Evolutionary conservation across 2,329 filamentous ascomycete species (phyloP), one percentile per base, ranked within the genome.

Genomic region (Xylaria sp.): DNA sequence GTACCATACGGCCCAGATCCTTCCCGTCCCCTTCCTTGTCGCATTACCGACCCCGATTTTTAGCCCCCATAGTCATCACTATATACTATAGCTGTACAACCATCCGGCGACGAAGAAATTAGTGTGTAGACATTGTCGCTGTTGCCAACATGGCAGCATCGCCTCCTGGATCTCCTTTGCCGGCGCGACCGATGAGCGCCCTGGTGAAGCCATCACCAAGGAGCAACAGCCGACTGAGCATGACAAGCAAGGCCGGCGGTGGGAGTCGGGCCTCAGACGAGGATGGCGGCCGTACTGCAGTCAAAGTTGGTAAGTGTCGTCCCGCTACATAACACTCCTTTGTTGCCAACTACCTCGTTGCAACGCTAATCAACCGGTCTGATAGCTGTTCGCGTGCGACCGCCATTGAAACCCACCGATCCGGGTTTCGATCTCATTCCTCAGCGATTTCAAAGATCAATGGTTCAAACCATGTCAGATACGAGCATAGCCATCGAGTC

Each of bases 371-470:
- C 28, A 62, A 31, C n/a, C 25, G 46, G 25, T 28, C n/a, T 49
- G 31, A 63, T 68, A 98, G 96, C 92, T 80, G 94, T 99, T 76
- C 94, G 96, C 79, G 91, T 98, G 58, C 93, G 96, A 75, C 96
- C 96, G 58, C 91, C 95, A 63, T 86, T 98, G 66, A 90, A 91
- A 75, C 85, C 94, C 6, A 88, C 88, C 73, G 96, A 99, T 80
- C 96, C 96, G 6, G 95, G 94, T 71, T 99, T 88, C 83, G 96
- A 99, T 72, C 89, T 98, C 73, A 96, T 99, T 67, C 96, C 96
- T 15, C 94, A 97, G 81, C 90, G 96, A 77, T 99, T 99, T 78
- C 95, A 97, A 80, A 90, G 92, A 72, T 91, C 94, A 48, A 97
- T 95, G 85, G 94, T 97, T 71, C 94, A 98, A 73, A 93, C 95